Evolutionary conservation across 2,329 filamentous ascomycete species (phyloP), one percentile per base, ranked within the genome.

Genomic region (Pyrenophora seminiperda): DNA sequence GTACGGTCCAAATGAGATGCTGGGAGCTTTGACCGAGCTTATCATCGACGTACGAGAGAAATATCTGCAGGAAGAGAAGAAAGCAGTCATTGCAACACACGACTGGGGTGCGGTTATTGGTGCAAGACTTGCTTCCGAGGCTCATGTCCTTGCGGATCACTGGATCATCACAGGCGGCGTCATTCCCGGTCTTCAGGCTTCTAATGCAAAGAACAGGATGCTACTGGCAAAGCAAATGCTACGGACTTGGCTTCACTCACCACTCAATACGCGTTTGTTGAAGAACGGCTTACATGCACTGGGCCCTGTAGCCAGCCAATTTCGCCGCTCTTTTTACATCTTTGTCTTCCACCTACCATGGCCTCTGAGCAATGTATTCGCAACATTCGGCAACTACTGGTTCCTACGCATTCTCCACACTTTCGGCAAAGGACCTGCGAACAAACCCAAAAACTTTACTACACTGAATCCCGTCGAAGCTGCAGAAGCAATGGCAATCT

Each of bases 51-150:
- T 84, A 58, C 75, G 81, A 53, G 66, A 73, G 22, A 71, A 72
- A 39, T 83, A 81, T 33, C 18, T 64, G 14, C 47, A 60, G 5
- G 51, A 61, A 9, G 54, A 56, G 13, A 61, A 57, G n/a, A 65
- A 61, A 55, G 50, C 77, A 1, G 70, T 81, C 15, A 72, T 82
- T 39, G 78, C 81, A 27, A 76, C 69, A 4, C 81, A 83, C 67
- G 81, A 83, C 52, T 83, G 81, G 81, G 81, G 81, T 13, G 78
- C 76, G 46, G 61, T 80, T 7, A 61, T 85, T 14, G 75, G 75
- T 3, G 81, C 77, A 57, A 75, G 83, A 36, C 75, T 85, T 34
- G 83, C 82, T n/a, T 73, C 79, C n/a, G 82, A 85, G 59, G 82
- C 83, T 20, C 75, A 77, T 15, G 73, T 77, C 43, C 64, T 85